Percentiles rank a stretch among this genome's conserved stretches.
Conservation (phyloP, 2,329 filamentous ascomycete species). For the Penicillium oxalicum region DNA sequence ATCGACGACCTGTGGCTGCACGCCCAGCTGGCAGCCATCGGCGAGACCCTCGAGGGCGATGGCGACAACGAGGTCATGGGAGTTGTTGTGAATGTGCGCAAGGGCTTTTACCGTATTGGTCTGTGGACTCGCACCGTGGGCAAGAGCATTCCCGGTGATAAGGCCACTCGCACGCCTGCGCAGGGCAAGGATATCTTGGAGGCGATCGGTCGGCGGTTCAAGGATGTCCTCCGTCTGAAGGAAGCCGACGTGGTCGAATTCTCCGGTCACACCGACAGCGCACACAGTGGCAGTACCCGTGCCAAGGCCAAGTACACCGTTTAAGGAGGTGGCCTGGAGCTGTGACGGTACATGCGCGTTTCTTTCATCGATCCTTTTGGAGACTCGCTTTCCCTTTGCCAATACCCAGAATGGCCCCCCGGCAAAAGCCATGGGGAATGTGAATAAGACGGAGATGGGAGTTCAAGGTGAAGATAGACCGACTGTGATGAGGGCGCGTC, state of each 20-base stretch:
- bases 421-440: too few relatives aligned
- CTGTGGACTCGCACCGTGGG: slow-evolving; percentile 95
- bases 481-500: slow-evolving; percentile 14
- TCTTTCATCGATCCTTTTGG: neutral
- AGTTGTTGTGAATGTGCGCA: slow-evolving; percentile 97
- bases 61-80: slow-evolving; percentile 96
- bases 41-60: slow-evolving; percentile 93
- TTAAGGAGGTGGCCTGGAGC: slow-evolving; percentile 43
- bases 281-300: slow-evolving; percentile 85
- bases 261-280: slow-evolving; percentile 91
- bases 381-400: neutral
- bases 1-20: slow-evolving; percentile 96
- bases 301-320: slow-evolving; percentile 91
- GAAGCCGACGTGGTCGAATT: slow-evolving; percentile 79
- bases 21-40: slow-evolving; percentile 92
- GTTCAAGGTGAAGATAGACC: slow-evolving; percentile 10
- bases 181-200: slow-evolving; percentile 81
- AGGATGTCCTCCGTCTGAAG: slow-evolving; percentile 79
- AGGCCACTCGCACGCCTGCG: slow-evolving; percentile 66
- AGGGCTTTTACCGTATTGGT: slow-evolving; percentile 95
- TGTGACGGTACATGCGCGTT: neutral
- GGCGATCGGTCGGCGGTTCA: slow-evolving; percentile 84
- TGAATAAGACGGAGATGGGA: too few relatives aligned
- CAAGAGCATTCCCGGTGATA: slow-evolving; percentile 71
- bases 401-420: neutral